Percentiles rank a stretch among this genome's conserved stretches.
Evolutionary conservation across 202 grass and related monocot species (phyloP).

Genomic region (Miscanthus sacchariflorus): DNA sequence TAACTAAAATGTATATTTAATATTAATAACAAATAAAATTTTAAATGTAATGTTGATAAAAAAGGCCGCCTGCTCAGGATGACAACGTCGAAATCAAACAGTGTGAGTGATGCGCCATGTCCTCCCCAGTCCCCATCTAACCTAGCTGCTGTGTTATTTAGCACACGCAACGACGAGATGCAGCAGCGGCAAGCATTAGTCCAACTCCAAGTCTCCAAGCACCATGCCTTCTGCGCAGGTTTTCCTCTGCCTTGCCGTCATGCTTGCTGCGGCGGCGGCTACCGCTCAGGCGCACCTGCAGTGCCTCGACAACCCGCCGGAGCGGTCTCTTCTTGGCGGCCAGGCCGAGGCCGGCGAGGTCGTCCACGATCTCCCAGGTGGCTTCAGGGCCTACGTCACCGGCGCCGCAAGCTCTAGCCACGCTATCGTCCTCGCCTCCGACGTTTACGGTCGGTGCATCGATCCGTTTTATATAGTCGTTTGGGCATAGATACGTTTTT

Average conservation of each 20-base stretch:
- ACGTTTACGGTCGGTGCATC: constrained; percentile 16
- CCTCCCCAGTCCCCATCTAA: no score
- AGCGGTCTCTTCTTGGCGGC: background rate
- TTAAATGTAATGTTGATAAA: no score
- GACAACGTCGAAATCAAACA: no score
- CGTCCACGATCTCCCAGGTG: constrained; percentile 29
- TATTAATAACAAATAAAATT: no score
- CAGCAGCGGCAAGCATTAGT: no score
- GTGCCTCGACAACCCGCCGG: constrained; percentile 40
- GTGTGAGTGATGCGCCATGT: no score
- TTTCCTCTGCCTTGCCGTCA: constrained; percentile 24
- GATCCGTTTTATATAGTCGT: no score
- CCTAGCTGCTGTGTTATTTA: no score
- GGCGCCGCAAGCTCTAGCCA: background rate
- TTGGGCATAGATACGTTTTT: background rate
- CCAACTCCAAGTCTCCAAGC: background rate
- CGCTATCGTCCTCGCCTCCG: constrained; percentile 45
- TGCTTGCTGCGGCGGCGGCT: background rate
- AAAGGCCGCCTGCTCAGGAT: no score
- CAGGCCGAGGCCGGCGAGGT: constrained; percentile 22
- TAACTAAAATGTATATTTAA: no score
- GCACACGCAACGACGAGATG: no score
- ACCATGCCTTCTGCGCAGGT: background rate
- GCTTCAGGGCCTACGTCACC: constrained; percentile 46
- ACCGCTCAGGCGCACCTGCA: background rate